phyloP scores from a whole-genome alignment of 2,329 filamentous ascomycete species.

The Coniella vitis region DNA sequence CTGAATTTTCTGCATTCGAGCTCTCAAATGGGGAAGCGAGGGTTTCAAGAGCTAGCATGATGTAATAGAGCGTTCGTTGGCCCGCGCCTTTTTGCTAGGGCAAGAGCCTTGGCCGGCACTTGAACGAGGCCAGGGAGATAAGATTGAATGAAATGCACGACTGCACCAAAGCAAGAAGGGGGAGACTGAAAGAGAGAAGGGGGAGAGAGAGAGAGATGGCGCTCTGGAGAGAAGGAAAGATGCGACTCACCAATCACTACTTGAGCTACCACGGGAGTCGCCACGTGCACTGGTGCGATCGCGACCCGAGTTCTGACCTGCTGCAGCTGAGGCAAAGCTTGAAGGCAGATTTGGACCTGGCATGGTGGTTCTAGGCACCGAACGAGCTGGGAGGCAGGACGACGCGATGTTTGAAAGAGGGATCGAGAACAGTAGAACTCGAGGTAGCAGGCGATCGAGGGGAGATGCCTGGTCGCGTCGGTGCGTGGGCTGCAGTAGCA shows the following conservation, averaged over 20 bases:
- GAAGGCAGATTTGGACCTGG: conserved; percentile 66
- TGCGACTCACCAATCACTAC: conserved; percentile 67
- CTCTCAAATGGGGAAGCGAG: not conserved
- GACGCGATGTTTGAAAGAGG: not conserved
- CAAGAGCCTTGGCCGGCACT: too few relatives aligned
- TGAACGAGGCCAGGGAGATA: too few relatives aligned
- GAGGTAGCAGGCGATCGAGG: not conserved
- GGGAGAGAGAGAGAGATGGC: not conserved
- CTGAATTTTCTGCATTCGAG: not conserved
- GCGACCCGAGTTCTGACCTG: conserved; percentile 62
- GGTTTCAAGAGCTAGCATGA: not conserved
- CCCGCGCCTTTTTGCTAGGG: not conserved
- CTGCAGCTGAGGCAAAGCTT: conserved; percentile 78
- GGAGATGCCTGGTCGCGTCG: not conserved
- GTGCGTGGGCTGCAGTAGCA: not conserved
- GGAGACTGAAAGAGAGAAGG: not conserved
- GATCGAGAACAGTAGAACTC: not conserved
- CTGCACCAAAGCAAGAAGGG: too few relatives aligned
- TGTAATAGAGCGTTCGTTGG: not conserved
- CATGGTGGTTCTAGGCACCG: conserved; percentile 33
- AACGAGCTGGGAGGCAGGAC: not conserved
- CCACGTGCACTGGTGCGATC: conserved; percentile 52
- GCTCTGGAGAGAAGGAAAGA: not conserved
- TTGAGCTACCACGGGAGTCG: conserved; percentile 47
- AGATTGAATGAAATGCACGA: too few relatives aligned